Conservation (phyloP, 495 filamentous ascomycete species). For the Daldinia decipiens region DNA sequence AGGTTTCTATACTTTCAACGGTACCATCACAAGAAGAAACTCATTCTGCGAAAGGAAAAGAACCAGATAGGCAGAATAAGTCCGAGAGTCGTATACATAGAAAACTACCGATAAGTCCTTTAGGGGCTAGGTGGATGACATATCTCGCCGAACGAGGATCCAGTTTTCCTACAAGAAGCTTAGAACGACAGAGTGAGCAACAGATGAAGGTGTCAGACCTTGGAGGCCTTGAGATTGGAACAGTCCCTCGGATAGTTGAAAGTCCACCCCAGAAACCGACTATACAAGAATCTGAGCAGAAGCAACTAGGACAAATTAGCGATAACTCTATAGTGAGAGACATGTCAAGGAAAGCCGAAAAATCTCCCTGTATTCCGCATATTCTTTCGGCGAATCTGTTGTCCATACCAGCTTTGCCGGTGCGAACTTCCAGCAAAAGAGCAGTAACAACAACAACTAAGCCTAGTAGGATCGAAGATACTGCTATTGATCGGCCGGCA, state of each 20-base stretch:
- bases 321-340: slow-evolving; percentile 1
- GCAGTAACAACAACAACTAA: slow-evolving; percentile 6
- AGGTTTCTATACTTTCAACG: slow-evolving; percentile 26
- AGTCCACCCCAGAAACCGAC: slow-evolving; percentile 5
- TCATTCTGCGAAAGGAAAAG: slow-evolving; percentile 23
- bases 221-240: not conserved
- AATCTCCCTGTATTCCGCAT: slow-evolving; percentile 1
- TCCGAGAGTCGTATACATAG: not conserved
- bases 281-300: not conserved
- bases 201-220: slow-evolving; percentile 1
- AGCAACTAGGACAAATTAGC: not conserved
- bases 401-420: slow-evolving; percentile 26
- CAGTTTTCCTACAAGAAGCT: not conserved
- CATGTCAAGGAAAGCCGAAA: not conserved
- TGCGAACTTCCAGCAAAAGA: slow-evolving; percentile 41
- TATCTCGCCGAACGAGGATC: not conserved
- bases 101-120: slow-evolving; percentile 21
- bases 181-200: not conserved
- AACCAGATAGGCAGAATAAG: slow-evolving; percentile 2
- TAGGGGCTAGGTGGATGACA: slow-evolving; percentile 10
- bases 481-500: not conserved
- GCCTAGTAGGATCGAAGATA: not conserved
- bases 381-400: slow-evolving; percentile 16
- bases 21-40: slow-evolving; percentile 28
- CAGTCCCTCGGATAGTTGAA: slow-evolving; percentile 9